Conservation (phyloP, 306 rosid genomes). For the Dryas drummondii region DNA sequence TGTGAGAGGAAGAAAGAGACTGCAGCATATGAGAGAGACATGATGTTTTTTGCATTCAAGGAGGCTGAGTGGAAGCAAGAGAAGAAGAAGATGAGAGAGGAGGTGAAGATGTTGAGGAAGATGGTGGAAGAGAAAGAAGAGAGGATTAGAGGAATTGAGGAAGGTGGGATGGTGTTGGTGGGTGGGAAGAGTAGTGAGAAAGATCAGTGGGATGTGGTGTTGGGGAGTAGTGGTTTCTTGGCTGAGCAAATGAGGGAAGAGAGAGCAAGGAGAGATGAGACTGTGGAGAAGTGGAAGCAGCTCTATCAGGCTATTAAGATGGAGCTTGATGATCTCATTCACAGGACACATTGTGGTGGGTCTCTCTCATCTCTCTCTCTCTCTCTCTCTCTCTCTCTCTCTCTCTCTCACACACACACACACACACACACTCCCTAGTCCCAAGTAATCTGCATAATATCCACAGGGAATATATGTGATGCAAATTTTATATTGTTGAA, state of each 20-base stretch:
- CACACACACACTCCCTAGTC: background rate
- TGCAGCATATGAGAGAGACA: slow-evolving; percentile 60
- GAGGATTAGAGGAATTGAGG: slow-evolving; percentile 48
- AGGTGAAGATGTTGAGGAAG: slow-evolving; percentile 61
- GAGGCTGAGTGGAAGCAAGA: slow-evolving; percentile 91
- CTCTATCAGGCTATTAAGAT: slow-evolving; percentile 80
- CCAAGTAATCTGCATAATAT: background rate
- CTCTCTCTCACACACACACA: background rate
- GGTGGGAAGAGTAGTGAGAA: slow-evolving; percentile 1
- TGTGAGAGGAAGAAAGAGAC: slow-evolving; percentile 60
- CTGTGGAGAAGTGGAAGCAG: slow-evolving; percentile 94
- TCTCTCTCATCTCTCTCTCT: slow-evolving; percentile 7
- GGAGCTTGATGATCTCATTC: slow-evolving; percentile 94
- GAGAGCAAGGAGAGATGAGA: slow-evolving; percentile 73
- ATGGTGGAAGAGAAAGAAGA: slow-evolving; percentile 62
- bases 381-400: slow-evolving; percentile 2
- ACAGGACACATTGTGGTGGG: slow-evolving; percentile 60
- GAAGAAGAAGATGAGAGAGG: slow-evolving; percentile 69
- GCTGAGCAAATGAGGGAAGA: slow-evolving; percentile 73
- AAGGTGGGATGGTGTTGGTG: background rate
- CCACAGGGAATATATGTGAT: background rate
- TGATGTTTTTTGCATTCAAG: slow-evolving; percentile 66
- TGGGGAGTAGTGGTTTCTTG: slow-evolving; percentile 45
- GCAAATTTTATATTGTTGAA: background rate
- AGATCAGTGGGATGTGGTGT: slow-evolving; percentile 37